These are phyloP conservation scores for Panaeolus papilionaceus DNA, from an alignment of 768 basidiomycete species.

Conservation along the genomic window DNA sequence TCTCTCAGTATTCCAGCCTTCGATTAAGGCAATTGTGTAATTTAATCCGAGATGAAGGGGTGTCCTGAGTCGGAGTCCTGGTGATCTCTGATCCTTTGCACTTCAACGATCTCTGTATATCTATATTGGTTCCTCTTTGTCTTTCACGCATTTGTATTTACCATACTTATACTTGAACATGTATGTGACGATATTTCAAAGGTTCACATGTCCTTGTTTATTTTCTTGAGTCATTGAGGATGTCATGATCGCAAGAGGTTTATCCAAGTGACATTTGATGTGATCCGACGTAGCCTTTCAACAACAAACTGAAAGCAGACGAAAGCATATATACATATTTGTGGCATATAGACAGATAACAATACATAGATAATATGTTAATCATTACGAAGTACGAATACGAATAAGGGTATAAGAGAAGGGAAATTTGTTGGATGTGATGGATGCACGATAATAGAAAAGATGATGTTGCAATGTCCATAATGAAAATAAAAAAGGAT, in stretches of 20 bases:
- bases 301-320: background rate
- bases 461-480: slow-evolving; percentile 17
- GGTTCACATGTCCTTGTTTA: background rate
- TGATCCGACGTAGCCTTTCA: slow-evolving; percentile 1
- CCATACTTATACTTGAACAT: slow-evolving; percentile 14
- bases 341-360: background rate
- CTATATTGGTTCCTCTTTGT: slow-evolving; percentile 18
- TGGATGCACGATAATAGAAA: slow-evolving; percentile 15
- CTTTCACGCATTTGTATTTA: background rate
- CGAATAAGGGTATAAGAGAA: slow-evolving; percentile 19
- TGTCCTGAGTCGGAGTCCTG: slow-evolving; percentile 31
- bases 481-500: slow-evolving; percentile 24
- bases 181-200: background rate
- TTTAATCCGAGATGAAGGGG: slow-evolving; percentile 28
- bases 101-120: slow-evolving; percentile 19
- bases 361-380: slow-evolving; percentile 12
- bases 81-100: slow-evolving; percentile 27
- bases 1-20: slow-evolving; percentile 6
- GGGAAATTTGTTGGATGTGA: background rate
- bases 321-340: slow-evolving; percentile 4
- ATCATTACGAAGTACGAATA: slow-evolving; percentile 17
- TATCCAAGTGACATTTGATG: background rate
- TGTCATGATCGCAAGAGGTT: background rate
- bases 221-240: background rate
- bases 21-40: slow-evolving; percentile 9